phyloP scores from a whole-genome alignment of 2,329 filamentous ascomycete genomes.

The Phoma sp. region DNA sequence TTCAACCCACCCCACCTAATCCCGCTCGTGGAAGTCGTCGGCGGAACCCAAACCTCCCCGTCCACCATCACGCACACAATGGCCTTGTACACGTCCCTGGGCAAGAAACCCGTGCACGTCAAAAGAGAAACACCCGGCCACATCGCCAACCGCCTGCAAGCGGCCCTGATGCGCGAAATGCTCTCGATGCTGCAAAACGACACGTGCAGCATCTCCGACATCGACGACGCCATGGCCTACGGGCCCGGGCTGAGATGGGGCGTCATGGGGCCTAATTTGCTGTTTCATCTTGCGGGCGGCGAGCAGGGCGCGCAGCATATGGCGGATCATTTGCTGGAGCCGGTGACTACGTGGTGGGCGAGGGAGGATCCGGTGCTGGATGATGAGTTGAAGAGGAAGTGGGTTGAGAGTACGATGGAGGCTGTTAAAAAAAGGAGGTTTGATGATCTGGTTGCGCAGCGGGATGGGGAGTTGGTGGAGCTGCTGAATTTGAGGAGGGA shows the following conservation, averaged over 20 bases:
- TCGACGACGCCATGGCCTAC: constrained; percentile 26
- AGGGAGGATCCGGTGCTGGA: constrained; percentile 20
- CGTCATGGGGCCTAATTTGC: constrained; percentile 23
- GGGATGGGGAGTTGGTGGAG: constrained; percentile 23
- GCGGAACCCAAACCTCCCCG: constrained; percentile 23
- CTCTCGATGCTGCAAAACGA: constrained; percentile 21
- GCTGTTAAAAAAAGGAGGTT: constrained; percentile 17
- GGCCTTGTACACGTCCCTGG: constrained; percentile 50
- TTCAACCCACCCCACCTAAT: constrained; percentile 59
- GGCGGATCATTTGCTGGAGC: constrained; percentile 21
- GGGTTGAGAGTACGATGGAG: constrained; percentile 21
- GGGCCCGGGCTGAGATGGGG: constrained; percentile 27
- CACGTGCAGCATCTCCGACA: constrained; percentile 21
- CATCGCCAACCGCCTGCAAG: constrained; percentile 56
- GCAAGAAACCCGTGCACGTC: constrained; percentile 45
- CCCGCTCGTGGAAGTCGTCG: constrained; percentile 56
- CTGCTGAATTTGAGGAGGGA: constrained; percentile 21
- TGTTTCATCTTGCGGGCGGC: constrained; percentile 25
- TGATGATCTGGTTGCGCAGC: constrained; percentile 18
- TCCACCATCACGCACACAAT: constrained; percentile 37
- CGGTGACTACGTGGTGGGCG: constrained; percentile 28
- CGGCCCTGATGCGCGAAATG: constrained; percentile 26
- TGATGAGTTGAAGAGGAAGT: constrained; percentile 24
- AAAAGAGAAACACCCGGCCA: constrained; percentile 52
- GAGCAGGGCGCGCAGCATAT: constrained; percentile 26